Conservation (phyloP, 768 basidiomycete species). For the Suillus variegatus region DNA sequence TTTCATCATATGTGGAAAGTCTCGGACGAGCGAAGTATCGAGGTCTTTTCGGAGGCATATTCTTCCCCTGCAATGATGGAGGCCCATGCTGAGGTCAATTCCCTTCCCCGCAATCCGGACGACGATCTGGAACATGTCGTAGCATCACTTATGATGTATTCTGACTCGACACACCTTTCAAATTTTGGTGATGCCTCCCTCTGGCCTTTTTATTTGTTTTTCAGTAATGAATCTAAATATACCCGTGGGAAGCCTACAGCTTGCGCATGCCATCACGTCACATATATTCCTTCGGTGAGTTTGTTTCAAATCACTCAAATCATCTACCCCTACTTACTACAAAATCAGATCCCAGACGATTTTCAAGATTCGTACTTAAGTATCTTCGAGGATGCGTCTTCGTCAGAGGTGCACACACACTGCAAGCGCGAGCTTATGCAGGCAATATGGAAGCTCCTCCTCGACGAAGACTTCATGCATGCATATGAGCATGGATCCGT, state of each 20-base stretch:
- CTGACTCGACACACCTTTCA: constrained; percentile 25
- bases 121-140: constrained; percentile 18
- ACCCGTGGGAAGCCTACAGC: constrained; percentile 10
- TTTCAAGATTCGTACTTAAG: constrained; percentile 12
- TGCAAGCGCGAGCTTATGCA: no score
- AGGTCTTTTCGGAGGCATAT: constrained; percentile 1
- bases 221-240: constrained; percentile 21
- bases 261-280: constrained; percentile 15
- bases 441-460: no score
- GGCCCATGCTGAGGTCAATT: constrained; percentile 7
- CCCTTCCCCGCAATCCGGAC: constrained; percentile 12
- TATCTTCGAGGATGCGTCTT: neutral
- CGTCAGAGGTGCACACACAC: no score
- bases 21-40: neutral
- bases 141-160: constrained; percentile 23
- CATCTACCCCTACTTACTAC: no score
- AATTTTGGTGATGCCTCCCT: constrained; percentile 15
- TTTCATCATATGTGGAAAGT: constrained; percentile 25
- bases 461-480: no score
- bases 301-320: neutral
- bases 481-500: no score
- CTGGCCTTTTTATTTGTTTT: constrained; percentile 20
- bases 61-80: constrained; percentile 1
- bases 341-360: constrained; percentile 5
- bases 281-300: constrained; percentile 14